Evolutionary conservation across 495 filamentous ascomycete genomes (phyloP).

Genomic region (Penicillium robsamsonii): DNA sequence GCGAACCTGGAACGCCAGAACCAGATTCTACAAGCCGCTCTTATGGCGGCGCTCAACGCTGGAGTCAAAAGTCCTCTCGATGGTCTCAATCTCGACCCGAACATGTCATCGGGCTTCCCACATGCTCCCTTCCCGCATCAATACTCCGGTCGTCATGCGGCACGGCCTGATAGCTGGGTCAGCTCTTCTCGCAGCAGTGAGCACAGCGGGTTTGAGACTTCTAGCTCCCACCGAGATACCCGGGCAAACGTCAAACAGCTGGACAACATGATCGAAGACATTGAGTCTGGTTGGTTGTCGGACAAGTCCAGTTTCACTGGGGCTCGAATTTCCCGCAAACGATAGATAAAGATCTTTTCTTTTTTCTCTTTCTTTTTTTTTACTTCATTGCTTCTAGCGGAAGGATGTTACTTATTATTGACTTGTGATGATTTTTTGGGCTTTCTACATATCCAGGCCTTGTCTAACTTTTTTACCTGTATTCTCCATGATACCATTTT

Average conservation of each 20-base stretch:
- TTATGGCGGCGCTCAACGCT: constrained; percentile 41
- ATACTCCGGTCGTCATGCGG: constrained; percentile 18
- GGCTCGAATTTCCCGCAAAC: constrained; percentile 12
- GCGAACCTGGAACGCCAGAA: constrained; percentile 46
- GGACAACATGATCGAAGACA: constrained; percentile 42
- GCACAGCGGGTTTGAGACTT: constrained; percentile 22
- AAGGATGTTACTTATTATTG: neutral
- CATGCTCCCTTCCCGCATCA: constrained; percentile 4
- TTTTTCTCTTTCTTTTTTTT: constrained; percentile 6
- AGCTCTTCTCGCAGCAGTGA: constrained; percentile 31
- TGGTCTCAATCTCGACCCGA: constrained; percentile 23
- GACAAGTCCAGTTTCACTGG: constrained; percentile 32
- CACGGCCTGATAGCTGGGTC: constrained; percentile 39
- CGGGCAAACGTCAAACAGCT: constrained; percentile 31
- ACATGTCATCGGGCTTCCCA: constrained; percentile 17
- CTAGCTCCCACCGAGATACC: constrained; percentile 18
- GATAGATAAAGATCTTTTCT: constrained; percentile 9
- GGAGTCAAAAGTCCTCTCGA: constrained; percentile 31
- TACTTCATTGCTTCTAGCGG: neutral
- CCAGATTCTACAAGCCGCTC: constrained; percentile 46
- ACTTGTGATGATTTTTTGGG: constrained; percentile 2
- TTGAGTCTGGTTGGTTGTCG: constrained; percentile 39
- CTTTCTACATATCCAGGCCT: constrained; percentile 6
- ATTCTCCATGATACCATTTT: constrained; percentile 35
- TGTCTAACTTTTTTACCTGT: constrained; percentile 11